These are phyloP conservation scores for Sapria himalayana DNA, from an alignment of 345 rosid species.

Conservation along the genomic window DNA sequence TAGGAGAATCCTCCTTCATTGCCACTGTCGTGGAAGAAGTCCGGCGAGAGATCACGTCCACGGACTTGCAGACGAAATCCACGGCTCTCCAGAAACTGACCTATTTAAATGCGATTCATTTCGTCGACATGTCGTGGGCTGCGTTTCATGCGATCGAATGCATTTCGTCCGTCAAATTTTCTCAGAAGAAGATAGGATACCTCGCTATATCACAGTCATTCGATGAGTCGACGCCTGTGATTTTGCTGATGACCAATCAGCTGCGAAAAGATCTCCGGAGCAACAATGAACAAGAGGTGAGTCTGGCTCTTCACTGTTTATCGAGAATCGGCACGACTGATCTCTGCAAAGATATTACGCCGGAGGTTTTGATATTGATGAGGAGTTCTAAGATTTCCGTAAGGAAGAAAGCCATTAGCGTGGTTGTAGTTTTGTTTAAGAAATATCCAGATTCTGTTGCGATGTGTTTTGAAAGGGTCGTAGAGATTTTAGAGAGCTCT, in stretches of 20 bases:
- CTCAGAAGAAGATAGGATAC: constrained; percentile 60
- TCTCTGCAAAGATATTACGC: constrained; percentile 69
- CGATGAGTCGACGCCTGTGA: constrained; percentile 53
- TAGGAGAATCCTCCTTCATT: constrained; percentile 36
- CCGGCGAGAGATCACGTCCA: constrained; percentile 69
- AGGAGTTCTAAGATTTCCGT: constrained; percentile 43
- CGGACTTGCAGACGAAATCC: constrained; percentile 70
- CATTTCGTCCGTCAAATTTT: constrained; percentile 51
- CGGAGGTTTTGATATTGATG: constrained; percentile 63
- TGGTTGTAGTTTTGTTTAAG: constrained; percentile 55
- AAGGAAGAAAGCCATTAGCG: constrained; percentile 58
- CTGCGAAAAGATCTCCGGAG: constrained; percentile 67
- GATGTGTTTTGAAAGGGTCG: constrained; percentile 79
- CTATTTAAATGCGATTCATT: constrained; percentile 54
- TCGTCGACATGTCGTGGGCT: constrained; percentile 74
- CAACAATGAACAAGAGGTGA: constrained; percentile 47
- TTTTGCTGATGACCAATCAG: constrained; percentile 72
- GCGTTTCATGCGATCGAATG: constrained; percentile 77
- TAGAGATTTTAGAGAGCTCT: constrained; percentile 65
- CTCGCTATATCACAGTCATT: constrained; percentile 68
- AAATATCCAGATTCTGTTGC: constrained; percentile 76
- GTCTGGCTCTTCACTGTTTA: constrained; percentile 67
- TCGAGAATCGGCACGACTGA: constrained; percentile 54
- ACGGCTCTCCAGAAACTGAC: constrained; percentile 70
- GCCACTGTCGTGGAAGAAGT: constrained; percentile 63